phyloP scores from a whole-genome alignment of 495 filamentous ascomycete genomes.

The Chaetomium cochliodes region DNA sequence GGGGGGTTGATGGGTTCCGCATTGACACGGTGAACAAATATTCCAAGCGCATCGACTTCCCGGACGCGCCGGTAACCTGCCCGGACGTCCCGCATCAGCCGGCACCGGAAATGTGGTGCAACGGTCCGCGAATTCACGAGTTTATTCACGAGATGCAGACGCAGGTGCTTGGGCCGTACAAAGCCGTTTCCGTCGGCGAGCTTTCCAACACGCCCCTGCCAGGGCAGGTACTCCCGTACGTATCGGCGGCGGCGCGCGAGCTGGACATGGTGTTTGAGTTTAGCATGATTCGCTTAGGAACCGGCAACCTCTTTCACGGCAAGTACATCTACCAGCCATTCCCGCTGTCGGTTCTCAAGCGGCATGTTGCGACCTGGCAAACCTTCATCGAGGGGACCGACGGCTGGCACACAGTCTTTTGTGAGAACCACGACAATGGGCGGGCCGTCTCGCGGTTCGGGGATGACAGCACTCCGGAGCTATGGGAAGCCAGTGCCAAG shows the following conservation, averaged over 20 bases:
- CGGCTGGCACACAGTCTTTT: slow-evolving; percentile 68
- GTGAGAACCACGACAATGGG: slow-evolving; percentile 67
- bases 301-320: slow-evolving; percentile 37
- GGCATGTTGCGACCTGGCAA: slow-evolving; percentile 57
- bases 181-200: slow-evolving; percentile 65
- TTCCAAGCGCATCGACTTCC: slow-evolving; percentile 57
- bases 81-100: slow-evolving; percentile 34
- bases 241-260: slow-evolving; percentile 54
- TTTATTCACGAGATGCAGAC: slow-evolving; percentile 56
- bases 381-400: slow-evolving; percentile 57
- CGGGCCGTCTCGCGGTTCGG: slow-evolving; percentile 58
- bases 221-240: slow-evolving; percentile 54
- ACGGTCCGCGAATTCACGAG: slow-evolving; percentile 63
- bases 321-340: slow-evolving; percentile 25
- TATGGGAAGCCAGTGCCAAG: slow-evolving; percentile 54
- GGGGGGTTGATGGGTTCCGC: slow-evolving; percentile 64
- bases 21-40: slow-evolving; percentile 67
- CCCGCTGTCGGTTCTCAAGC: slow-evolving; percentile 54
- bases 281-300: slow-evolving; percentile 57
- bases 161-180: slow-evolving; percentile 57
- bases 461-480: slow-evolving; percentile 47
- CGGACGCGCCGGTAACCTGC: slow-evolving; percentile 57
- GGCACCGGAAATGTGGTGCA: slow-evolving; percentile 54
- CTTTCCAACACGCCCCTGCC: slow-evolving; percentile 57
- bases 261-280: slow-evolving; percentile 71